Evolutionary conservation across 768 basidiomycete genomes (phyloP).

Genomic region (Solioccasus polychromus): DNA sequence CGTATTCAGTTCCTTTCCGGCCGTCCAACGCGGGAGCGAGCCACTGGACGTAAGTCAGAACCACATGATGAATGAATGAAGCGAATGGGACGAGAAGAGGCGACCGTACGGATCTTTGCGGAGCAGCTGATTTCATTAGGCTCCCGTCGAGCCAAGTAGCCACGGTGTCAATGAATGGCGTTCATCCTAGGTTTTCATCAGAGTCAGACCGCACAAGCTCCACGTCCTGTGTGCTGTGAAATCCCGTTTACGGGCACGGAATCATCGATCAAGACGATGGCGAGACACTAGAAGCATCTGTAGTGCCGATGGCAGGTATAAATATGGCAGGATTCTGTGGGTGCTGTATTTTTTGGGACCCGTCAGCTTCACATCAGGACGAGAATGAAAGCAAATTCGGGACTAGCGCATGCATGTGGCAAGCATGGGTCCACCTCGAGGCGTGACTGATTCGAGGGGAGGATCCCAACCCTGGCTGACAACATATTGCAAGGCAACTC

Average conservation of each 20-base stretch:
- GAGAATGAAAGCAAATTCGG: slow-evolving; percentile 33
- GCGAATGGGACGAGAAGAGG: slow-evolving; percentile 13
- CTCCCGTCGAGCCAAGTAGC: slow-evolving; percentile 8
- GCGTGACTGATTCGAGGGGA: slow-evolving; percentile 34
- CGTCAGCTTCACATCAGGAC: slow-evolving; percentile 21
- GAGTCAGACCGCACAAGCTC: slow-evolving; percentile 26
- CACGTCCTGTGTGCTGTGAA: slow-evolving; percentile 30
- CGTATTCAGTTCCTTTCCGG: slow-evolving; percentile 13
- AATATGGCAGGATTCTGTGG: slow-evolving; percentile 24
- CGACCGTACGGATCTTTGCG: slow-evolving; percentile 15
- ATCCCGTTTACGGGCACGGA: slow-evolving; percentile 7
- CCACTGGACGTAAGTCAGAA: slow-evolving; percentile 29
- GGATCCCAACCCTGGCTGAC: slow-evolving; percentile 24
- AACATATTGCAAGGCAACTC: slow-evolving; percentile 18
- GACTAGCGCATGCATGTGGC: slow-evolving; percentile 28
- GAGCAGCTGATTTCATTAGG: slow-evolving; percentile 14
- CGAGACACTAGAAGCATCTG: slow-evolving; percentile 15
- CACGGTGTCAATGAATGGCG: slow-evolving; percentile 20
- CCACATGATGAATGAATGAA: slow-evolving; percentile 25
- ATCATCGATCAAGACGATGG: slow-evolving; percentile 18
- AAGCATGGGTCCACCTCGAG: slow-evolving; percentile 34
- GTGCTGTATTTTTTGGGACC: slow-evolving; percentile 15
- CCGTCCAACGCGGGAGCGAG: slow-evolving; percentile 32
- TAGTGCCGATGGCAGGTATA: slow-evolving; percentile 21
- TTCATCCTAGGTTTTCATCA: slow-evolving; percentile 13